Conservation (phyloP, 2,329 filamentous ascomycete species). For the Dothistroma septosporum region DNA sequence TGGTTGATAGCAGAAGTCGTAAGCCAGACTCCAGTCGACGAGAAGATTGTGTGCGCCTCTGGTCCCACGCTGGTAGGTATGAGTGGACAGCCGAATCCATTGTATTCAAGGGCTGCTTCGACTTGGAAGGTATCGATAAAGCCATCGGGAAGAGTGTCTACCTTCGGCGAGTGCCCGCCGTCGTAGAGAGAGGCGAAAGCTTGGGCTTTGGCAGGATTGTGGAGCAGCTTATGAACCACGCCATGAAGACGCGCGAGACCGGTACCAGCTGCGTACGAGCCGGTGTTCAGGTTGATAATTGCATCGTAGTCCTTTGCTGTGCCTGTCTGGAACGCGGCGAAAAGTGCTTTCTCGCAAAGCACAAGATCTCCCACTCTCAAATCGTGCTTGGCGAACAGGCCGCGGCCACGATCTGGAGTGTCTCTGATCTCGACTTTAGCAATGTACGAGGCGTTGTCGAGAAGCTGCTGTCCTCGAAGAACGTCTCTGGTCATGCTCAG, state of each 20-base stretch:
- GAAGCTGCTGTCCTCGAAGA: background rate
- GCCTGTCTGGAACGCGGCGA: slow-evolving; percentile 11
- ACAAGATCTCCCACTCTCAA: slow-evolving; percentile 42
- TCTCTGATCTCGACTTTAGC: slow-evolving; percentile 13
- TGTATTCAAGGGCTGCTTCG: slow-evolving; percentile 16
- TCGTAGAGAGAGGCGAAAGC: background rate
- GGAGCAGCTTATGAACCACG: slow-evolving; percentile 20
- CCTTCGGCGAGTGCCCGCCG: background rate
- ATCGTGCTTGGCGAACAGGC: slow-evolving; percentile 41
- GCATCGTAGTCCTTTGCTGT: slow-evolving; percentile 1
- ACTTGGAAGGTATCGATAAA: slow-evolving; percentile 18
- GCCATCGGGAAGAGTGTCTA: slow-evolving; percentile 14
- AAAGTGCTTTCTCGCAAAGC: slow-evolving; percentile 36
- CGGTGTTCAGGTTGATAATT: slow-evolving; percentile 16
- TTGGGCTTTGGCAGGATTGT: slow-evolving; percentile 13
- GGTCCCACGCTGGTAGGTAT: background rate
- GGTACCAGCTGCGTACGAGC: slow-evolving; percentile 12
- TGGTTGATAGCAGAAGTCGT: slow-evolving; percentile 52
- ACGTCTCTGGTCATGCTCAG: slow-evolving; percentile 11
- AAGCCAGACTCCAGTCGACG: slow-evolving; percentile 45
- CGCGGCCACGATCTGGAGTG: slow-evolving; percentile 37
- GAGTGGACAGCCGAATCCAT: slow-evolving; percentile 18
- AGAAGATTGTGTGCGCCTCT: background rate
- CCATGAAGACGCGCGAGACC: slow-evolving; percentile 13
- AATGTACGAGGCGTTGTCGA: slow-evolving; percentile 25